phyloP scores from a whole-genome alignment of 805 yeast species.

The Ogataea allantospora region DNA sequence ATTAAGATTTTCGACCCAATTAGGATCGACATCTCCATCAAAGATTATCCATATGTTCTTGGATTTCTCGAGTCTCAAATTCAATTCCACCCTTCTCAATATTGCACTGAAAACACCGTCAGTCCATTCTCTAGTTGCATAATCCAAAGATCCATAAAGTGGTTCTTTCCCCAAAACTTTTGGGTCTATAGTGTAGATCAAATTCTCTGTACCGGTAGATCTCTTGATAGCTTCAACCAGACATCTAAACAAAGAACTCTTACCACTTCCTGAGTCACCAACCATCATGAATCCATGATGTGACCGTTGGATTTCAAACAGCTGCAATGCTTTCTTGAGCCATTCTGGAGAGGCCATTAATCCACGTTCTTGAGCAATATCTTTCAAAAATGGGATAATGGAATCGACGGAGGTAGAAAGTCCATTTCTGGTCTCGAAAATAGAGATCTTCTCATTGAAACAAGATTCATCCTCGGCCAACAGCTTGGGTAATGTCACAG shows the following conservation, averaged over 20 bases:
- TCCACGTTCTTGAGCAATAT: conserved; percentile 34
- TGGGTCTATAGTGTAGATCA: conserved; percentile 59
- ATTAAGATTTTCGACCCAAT: conserved; percentile 88
- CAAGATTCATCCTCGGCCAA: conserved; percentile 47
- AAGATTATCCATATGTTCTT: conserved; percentile 74
- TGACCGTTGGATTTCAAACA: conserved; percentile 55
- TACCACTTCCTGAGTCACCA: conserved; percentile 77
- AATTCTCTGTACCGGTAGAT: conserved; percentile 34
- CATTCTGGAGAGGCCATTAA: conserved; percentile 40
- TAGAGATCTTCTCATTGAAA: conserved; percentile 30
- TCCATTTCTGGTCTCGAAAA: conserved; percentile 27
- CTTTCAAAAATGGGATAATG: conserved; percentile 29
- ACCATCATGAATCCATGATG: conserved; percentile 82
- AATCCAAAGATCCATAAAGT: conserved; percentile 70
- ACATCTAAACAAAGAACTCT: conserved; percentile 52
- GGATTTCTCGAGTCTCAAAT: conserved; percentile 55
- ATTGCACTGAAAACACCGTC: conserved; percentile 81
- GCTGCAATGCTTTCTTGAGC: conserved; percentile 56
- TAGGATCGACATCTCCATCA: conserved; percentile 93
- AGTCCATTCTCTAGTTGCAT: conserved; percentile 83
- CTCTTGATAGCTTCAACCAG: conserved; percentile 44
- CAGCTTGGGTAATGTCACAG: conserved; percentile 68
- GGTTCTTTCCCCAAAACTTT: conserved; percentile 66
- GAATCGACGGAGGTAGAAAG: conserved; percentile 14
- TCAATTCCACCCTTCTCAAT: conserved; percentile 54